phyloP scores from a whole-genome alignment of 257 asterid species.

The Nyctanthes arbortristis region DNA sequence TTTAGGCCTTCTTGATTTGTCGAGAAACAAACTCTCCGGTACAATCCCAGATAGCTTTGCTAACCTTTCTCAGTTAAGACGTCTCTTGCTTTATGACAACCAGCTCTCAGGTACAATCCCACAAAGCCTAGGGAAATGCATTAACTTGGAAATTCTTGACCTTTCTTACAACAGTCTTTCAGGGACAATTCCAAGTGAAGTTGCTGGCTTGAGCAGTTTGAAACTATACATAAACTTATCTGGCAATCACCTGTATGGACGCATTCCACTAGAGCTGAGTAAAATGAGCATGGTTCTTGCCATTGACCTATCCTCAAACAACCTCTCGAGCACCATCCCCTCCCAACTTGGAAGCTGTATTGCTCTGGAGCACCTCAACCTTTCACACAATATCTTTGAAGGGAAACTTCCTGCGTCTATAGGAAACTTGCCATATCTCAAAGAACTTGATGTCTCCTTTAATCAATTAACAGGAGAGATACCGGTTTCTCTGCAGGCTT shows the following conservation, averaged over 20 bases:
- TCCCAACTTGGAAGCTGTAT: constrained; percentile 83
- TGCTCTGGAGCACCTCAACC: constrained; percentile 63
- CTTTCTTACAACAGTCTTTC: constrained; percentile 61
- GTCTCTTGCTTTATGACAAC: constrained; percentile 54
- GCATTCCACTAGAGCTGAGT: constrained; percentile 65
- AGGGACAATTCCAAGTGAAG: constrained; percentile 66
- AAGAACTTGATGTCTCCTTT: constrained; percentile 57
- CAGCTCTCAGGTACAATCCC: constrained; percentile 65
- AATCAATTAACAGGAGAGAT: constrained; percentile 55
- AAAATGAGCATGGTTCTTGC: constrained; percentile 83
- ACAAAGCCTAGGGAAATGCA: constrained; percentile 59
- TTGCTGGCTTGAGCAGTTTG: constrained; percentile 68
- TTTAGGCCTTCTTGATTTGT: constrained; percentile 78
- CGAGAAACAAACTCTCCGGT: constrained; percentile 71
- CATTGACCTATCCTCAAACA: constrained; percentile 66
- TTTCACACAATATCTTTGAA: constrained; percentile 45
- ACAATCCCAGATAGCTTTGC: constrained; percentile 63
- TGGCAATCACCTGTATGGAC: constrained; percentile 55
- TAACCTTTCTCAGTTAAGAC: constrained; percentile 61
- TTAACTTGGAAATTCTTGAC: constrained; percentile 70
- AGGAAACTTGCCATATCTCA: constrained; percentile 59
- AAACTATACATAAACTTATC: constrained; percentile 73
- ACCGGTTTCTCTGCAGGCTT: constrained; percentile 46
- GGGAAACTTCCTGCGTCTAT: constrained; percentile 57
- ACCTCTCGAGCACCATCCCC: constrained; percentile 56